Conservation (phyloP, 306 rosid species). For the Fagus sylvatica region DNA sequence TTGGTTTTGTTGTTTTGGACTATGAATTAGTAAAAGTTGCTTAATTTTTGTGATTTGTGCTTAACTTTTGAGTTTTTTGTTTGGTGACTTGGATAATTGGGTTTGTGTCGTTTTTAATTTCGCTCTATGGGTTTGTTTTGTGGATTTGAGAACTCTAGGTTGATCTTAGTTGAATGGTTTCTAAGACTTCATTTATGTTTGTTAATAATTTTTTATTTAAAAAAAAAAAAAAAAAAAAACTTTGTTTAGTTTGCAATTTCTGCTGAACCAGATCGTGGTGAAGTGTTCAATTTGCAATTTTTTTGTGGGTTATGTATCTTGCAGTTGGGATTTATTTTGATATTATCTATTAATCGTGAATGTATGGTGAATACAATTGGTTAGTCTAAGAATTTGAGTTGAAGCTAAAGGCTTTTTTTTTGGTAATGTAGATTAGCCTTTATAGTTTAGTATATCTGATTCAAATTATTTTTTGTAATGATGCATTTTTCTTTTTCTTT, state of each 20-base stretch:
- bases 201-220: not conserved
- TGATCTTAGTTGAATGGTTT: not conserved
- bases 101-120: not conserved
- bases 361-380: not conserved
- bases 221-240: too few species aligned
- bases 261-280: too few species aligned
- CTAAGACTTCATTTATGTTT: not conserved
- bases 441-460: not conserved
- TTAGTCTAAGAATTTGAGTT: not conserved
- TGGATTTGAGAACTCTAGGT: not conserved
- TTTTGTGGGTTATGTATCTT: not conserved
- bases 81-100: not conserved
- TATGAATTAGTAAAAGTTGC: not conserved
- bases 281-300: not conserved
- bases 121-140: not conserved
- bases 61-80: not conserved
- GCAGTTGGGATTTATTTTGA: not conserved
- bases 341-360: not conserved
- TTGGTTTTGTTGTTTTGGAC: slow-evolving; percentile 9
- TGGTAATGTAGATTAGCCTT: not conserved
- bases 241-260: not conserved
- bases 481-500: not conserved
- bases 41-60: not conserved
- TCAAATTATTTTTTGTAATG: not conserved
- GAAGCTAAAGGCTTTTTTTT: not conserved